Base-by-base conservation (phyloP, 2,329 filamentous ascomycete genomes). In the Fusarium neocosmosporiellum region DNA sequence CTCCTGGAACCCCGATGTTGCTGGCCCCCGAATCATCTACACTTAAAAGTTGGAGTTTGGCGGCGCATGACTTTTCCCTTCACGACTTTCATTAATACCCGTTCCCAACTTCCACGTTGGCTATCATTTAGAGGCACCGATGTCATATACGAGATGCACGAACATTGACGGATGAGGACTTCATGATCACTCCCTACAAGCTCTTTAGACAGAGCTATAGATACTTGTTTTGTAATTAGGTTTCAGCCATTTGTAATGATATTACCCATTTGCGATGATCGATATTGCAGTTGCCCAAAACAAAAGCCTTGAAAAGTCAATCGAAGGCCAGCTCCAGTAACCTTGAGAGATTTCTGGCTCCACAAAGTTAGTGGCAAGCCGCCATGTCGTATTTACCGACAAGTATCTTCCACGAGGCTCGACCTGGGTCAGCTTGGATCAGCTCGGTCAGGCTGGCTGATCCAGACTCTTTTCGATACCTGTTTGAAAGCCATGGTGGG, bases 21-120 rank as follows among this genome's bases (percentile, higher is more conserved):
- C 69, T 33, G 72, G 72, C 1, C 70, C 70, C n/a, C 46, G 69
- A 18, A 72, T 74, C 33, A 46, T 67, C n/a, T 68, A 65, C 65
- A 59, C 66, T 33, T 73, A 48, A 59, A 41, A 18, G n/a, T 13
- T n/a, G 39, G 27, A 31, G 18, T 27, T 39, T 39, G 3, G n/a
- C 16, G 27, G 39, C 29, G 3, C 37, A 27, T 11, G 37, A 24
- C 18, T 18, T 6, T 59, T 16, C 16, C n/a, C 22, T 59, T 59
- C 57, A 43, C 14, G 31, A 59, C 57, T 46, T 6, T 59, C 57
- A 31, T 59, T 59, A 4, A 59, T 36, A 33, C 14, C 9, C 22
- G 10, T 58, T 58, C 7, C 33, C 54, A 58, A 58, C 33, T n/a
- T 20, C 1, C 5, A n/a, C 11, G 33, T 39, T 58, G 33, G 54